Conservation (phyloP, 2,329 filamentous ascomycete genomes). For the Sphaerulina musiva region DNA sequence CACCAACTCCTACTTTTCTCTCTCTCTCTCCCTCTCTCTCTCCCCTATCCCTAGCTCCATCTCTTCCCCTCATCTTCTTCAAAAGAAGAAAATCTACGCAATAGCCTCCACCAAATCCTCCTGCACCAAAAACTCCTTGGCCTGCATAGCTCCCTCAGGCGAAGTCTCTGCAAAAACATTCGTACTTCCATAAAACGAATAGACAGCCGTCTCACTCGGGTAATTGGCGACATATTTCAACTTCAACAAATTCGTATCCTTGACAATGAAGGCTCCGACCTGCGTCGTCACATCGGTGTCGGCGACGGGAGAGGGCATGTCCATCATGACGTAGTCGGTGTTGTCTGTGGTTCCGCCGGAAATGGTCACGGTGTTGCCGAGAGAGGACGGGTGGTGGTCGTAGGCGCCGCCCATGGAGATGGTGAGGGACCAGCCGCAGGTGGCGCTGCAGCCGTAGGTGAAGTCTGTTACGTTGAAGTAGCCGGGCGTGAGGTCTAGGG, state of each 20-base stretch:
- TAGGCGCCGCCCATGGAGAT: slow-evolving; percentile 13
- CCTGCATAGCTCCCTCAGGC: too few relatives aligned
- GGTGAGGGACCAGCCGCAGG: slow-evolving; percentile 23
- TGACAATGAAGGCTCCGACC: slow-evolving; percentile 20
- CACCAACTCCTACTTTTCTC: too few relatives aligned
- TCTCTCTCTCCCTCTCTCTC: too few relatives aligned
- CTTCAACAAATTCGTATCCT: slow-evolving; percentile 15
- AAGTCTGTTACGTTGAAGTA: slow-evolving; percentile 23
- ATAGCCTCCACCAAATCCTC: too few relatives aligned
- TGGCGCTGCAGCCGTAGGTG: slow-evolving; percentile 23
- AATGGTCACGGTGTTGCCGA: too few relatives aligned
- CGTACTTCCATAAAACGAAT: slow-evolving; percentile 19
- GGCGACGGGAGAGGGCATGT: not conserved
- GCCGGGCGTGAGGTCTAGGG: not conserved
- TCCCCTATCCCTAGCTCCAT: too few relatives aligned
- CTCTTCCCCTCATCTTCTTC: too few relatives aligned
- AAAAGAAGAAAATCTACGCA: too few relatives aligned
- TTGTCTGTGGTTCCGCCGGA: slow-evolving; percentile 15
- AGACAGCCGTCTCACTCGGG: not conserved
- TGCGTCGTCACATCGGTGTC: slow-evolving; percentile 2
- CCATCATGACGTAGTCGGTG: slow-evolving; percentile 13
- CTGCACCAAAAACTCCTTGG: too few relatives aligned
- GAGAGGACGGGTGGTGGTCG: slow-evolving; percentile 15
- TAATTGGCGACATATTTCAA: slow-evolving; percentile 17
- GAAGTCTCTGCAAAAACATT: slow-evolving; percentile 10